Base-by-base conservation (phyloP, 2,329 filamentous ascomycete species). In the Pseudogymnoascus sp. region DNA sequence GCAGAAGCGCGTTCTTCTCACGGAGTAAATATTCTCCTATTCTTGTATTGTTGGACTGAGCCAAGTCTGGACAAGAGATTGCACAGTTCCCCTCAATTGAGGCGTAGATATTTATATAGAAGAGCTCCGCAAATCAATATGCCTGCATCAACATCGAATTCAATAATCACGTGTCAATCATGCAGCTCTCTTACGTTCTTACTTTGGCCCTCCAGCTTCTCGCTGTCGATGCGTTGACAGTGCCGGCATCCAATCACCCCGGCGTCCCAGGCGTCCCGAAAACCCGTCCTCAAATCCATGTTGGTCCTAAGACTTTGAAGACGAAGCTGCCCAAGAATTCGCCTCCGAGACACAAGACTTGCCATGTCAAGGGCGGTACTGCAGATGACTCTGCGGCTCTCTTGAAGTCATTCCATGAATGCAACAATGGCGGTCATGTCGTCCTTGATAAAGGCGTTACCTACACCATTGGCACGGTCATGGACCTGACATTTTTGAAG, bases 401-500 rank as follows among this genome's bases (percentile, higher is more conserved):
- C 60, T 67, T 87, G 7, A 72, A 77, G 1, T 84, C 85, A 0
- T 73, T 88, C 63, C 75, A 84, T 49, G 69, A 78, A 40, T 88
- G 85, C 72, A 88, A 87, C 69, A 77, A 84, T 67, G 84, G 84
- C 14, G 85, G 85, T 1, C 80, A 81, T 66, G 83, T 87, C 1
- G 83, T 88, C 56, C 77, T 77, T 59, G 77, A 78, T 11, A 74
- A 77, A 66, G 80, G 82, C 31, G 75, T 78, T 63, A 79, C 77
- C 8, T 90, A 89, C 70, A 83, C 79, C 1, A 81, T 90, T 65
- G 85, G 81, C 12, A 88, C 84, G 0, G 84, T 86, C 0, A 71
- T 90, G 36, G 84, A 90, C 68, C 73, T 89, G 67, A 88, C 84
- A 0, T 88, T 87, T 71, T 75, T 89, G 16, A 77, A 84, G 46